Base-by-base conservation (phyloP, 2,329 filamentous ascomycete species). In the Botrytis hyacinthi region DNA sequence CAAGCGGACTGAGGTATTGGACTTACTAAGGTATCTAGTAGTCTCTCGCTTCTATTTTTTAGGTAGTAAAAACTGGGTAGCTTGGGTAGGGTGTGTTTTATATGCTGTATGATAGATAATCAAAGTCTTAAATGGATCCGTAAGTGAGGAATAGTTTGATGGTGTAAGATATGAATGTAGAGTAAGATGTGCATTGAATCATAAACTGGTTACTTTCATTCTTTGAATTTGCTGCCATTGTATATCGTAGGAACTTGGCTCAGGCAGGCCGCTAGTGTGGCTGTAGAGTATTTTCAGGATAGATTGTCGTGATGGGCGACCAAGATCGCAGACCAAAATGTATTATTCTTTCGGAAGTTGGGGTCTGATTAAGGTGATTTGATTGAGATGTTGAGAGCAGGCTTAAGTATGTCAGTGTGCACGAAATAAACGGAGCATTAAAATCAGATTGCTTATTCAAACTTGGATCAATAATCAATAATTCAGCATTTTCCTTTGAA, bases 81-180 rank as follows among this genome's bases (percentile, higher is more conserved):
- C 48, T 57, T 69, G 51, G 66, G 35, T 51, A 37, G n/a, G 51
- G n/a, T 48, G 16, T 42, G 44, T 57, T 68, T 44, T 69, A 59
- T 57, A 57, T 69, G 35, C 10, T 69, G 66, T 69, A 69, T 57
- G 66, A 69, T 69, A 69, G 66, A 69, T 57, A 69, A 69, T 57
- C 26, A 22, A 69, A 42, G 3, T 26, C 2, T 57, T 16, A 8
- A 69, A 69, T 14, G 6, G 14, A 69, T 69, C 14, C 10, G n/a
- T 57, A 4, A 32, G 12, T 57, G 37, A 16, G 48, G 18, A 12
- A 7, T 57, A 20, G 10, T 32, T n/a, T 32, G 35, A 42, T 66
- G 10, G 18, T 57, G 8, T 29, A 46, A 54, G 18, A 20, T 26
- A 5, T 14, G 32, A 61, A 62, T 40, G 3, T 9, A n/a, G 12